Evolutionary conservation across 192 early-diverging fungal genomes (phyloP), one percentile per base, ranked within the genome.

Genomic region (Obelidium mucronatum): DNA sequence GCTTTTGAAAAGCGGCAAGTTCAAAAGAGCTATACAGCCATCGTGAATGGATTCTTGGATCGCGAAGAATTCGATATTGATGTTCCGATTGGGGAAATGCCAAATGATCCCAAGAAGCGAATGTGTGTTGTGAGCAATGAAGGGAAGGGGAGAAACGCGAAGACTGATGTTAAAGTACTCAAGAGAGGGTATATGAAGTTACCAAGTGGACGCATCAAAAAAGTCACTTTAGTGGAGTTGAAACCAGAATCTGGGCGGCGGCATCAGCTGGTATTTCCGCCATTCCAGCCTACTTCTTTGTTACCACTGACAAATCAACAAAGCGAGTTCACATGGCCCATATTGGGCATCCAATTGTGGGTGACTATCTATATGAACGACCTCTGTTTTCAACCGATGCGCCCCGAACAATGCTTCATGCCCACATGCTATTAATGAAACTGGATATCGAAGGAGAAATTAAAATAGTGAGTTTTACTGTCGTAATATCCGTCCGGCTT

Each of bases 361-460:
- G 80, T 2, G 80, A 81, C 39, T 67, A 65, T 33, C 48, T 79
- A 28, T 81, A 81, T 44, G 77, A 80, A 54, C n/a, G 33, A 24
- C 79, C 78, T 3, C 35, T 55, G 24, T 78, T 76, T 40, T 65
- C 40, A 24, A 51, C 76, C 30, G 63, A 81, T 28, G 24, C 71
- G 1, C 62, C 58, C 40, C 52, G 80, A 19, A 81, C 78, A 24
- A 81, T 81, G 80, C 39, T 81, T 6, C 80, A 81, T 76, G 79
- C 80, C 4, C 22, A 44, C n/a, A 40, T 6, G 56, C 54, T 77
- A 13, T 22, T 40, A 24, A 28, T 77, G 53, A 56, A 66, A 1
- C 44, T 77, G 2, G 30, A 31, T 6, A 26, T 35, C 4, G 69
- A 72, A 35, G 69, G 69, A 30, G 53, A 58, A 13, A 31, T 72